Evolutionary conservation across 768 basidiomycete genomes (phyloP).

Genomic region (Saitozyma podzolica): DNA sequence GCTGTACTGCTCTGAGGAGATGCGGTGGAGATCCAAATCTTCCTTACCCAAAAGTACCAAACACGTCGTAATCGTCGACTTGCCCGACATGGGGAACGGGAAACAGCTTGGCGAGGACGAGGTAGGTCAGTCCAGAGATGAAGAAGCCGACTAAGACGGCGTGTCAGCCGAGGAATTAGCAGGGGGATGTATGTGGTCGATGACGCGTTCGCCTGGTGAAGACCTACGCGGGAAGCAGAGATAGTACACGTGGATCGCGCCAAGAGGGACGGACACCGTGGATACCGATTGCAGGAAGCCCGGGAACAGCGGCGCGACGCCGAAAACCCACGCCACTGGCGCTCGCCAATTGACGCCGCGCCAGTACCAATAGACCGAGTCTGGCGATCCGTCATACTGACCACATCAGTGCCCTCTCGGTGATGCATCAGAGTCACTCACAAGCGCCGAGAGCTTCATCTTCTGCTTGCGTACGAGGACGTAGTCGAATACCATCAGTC

Average conservation of each 20-base stretch:
- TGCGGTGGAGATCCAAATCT: not conserved
- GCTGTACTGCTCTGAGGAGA: too few species aligned
- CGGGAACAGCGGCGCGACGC: conserved; percentile 37
- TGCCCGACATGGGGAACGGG: conserved; percentile 25
- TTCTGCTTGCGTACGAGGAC: conserved; percentile 28
- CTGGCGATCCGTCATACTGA: conserved; percentile 25
- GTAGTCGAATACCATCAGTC: conserved; percentile 37
- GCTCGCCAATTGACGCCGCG: conserved; percentile 35
- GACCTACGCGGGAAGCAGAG: conserved; percentile 23
- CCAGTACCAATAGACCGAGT: conserved; percentile 26
- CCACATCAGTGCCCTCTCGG: not conserved
- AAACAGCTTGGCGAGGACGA: conserved; percentile 25
- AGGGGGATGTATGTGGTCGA: not conserved
- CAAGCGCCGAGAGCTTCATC: conserved; percentile 16
- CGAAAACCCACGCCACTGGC: conserved; percentile 29
- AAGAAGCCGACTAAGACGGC: conserved; percentile 21
- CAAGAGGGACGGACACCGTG: conserved; percentile 10
- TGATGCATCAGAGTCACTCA: conserved; percentile 3
- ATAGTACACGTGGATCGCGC: conserved; percentile 19
- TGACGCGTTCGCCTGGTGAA: not conserved
- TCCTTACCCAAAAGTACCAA: conserved; percentile 37
- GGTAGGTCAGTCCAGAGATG: conserved; percentile 27
- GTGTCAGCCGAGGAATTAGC: not conserved
- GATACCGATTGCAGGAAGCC: conserved; percentile 34
- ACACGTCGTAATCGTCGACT: conserved; percentile 37